Percentiles rank a stretch among this genome's conserved stretches.
Conservation (phyloP, 2,329 filamentous ascomycete species). For the Plenodomus lindquistii region DNA sequence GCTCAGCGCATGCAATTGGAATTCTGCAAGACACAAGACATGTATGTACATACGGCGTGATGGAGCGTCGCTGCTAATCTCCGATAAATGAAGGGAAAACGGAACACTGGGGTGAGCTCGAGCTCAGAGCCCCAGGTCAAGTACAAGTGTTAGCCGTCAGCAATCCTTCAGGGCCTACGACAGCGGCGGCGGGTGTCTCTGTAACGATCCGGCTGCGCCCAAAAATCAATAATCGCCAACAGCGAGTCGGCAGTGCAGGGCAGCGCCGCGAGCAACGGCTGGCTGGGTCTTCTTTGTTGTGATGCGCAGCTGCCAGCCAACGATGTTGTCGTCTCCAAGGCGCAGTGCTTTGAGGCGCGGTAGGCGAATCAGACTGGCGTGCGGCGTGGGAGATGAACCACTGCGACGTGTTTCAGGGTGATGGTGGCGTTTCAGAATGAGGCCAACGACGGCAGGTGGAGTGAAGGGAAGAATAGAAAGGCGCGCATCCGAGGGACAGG, state of each 20-base stretch:
- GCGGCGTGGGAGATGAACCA: conserved; percentile 31
- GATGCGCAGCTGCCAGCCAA: conserved; percentile 15
- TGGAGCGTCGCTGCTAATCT: background rate
- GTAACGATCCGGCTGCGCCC: background rate
- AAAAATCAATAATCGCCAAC: background rate
- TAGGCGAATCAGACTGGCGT: conserved; percentile 30
- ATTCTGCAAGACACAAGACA: background rate
- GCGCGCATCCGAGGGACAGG: conserved; percentile 1
- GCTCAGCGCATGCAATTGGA: background rate
- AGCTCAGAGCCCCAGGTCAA: background rate
- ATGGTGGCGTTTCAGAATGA: conserved; percentile 37
- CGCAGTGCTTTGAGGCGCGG: conserved; percentile 10
- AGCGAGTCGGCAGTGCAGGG: background rate
- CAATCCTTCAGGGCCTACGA: background rate
- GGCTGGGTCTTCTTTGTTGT: conserved; percentile 1
- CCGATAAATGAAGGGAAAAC: background rate
- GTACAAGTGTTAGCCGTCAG: background rate
- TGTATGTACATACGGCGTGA: background rate
- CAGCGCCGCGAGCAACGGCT: conserved; percentile 2
- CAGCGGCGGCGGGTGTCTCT: background rate
- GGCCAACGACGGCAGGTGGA: conserved; percentile 10
- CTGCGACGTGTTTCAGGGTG: conserved; percentile 38
- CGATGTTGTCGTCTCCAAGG: conserved; percentile 9
- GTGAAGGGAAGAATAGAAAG: conserved; percentile 2
- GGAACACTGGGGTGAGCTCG: background rate